These are phyloP conservation scores for Xylaria cubensis DNA, from an alignment of 495 filamentous ascomycete species.

Conservation along the genomic window DNA sequence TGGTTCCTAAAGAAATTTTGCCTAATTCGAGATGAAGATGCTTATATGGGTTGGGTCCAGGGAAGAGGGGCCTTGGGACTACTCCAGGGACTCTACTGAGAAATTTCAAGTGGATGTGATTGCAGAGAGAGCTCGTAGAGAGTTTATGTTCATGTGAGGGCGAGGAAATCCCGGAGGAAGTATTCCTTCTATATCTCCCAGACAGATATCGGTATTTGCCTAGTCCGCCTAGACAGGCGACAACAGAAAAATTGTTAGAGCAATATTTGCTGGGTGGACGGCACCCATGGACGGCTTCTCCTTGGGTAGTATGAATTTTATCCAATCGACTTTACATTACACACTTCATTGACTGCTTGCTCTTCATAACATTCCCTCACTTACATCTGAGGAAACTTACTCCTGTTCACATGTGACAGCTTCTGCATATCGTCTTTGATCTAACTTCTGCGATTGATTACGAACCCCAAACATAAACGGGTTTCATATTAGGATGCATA, in stretches of 20 bases:
- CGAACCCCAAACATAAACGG: too few species aligned
- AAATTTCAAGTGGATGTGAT: background rate
- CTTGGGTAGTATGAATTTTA: too few species aligned
- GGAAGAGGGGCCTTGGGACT: background rate
- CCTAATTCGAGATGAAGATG: background rate
- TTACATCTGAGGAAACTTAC: background rate
- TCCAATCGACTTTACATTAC: too few species aligned
- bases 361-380: too few species aligned
- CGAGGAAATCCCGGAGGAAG: background rate
- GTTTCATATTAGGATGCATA: background rate
- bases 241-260: background rate
- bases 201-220: background rate
- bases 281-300: too few species aligned
- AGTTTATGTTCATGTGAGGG: background rate
- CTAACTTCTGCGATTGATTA: background rate
- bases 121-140: background rate
- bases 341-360: too few species aligned
- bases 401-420: background rate
- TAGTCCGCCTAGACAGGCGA: background rate
- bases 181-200: background rate
- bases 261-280: background rate
- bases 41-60: background rate
- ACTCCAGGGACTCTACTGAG: background rate
- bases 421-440: background rate
- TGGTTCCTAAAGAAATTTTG: slow-evolving; percentile 8